Evolutionary conservation across 257 asterid species (phyloP).

Genomic region (Primulina tabacum): DNA sequence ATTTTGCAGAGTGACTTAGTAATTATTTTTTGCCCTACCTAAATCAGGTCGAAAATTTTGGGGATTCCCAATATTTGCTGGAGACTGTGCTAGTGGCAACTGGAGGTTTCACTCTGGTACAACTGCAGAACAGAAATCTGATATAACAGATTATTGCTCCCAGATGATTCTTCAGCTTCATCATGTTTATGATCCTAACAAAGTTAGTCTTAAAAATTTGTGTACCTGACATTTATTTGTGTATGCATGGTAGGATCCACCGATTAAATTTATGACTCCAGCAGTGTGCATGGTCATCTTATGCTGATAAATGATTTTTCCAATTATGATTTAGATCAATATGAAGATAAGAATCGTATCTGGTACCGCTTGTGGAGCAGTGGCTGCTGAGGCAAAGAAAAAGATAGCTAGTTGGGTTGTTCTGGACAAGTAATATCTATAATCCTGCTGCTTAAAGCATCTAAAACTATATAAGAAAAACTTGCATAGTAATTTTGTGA

Average conservation of each 20-base stretch:
- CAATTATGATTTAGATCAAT: slow-evolving; percentile 52
- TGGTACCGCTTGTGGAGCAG: slow-evolving; percentile 71
- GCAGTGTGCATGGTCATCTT: background rate
- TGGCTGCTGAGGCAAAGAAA: slow-evolving; percentile 89
- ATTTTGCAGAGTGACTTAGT: background rate
- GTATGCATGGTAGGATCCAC: background rate
- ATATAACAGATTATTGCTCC: slow-evolving; percentile 81
- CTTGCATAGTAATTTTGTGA: background rate
- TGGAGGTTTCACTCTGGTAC: slow-evolving; percentile 61
- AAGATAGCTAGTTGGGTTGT: slow-evolving; percentile 94
- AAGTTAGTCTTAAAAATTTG: slow-evolving; percentile 40
- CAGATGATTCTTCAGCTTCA: slow-evolving; percentile 99
- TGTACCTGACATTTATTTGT: background rate
- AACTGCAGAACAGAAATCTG: slow-evolving; percentile 67
- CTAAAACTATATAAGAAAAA: background rate
- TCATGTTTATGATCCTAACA: slow-evolving; percentile 89
- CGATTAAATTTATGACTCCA: background rate
- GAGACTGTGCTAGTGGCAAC: slow-evolving; percentile 94
- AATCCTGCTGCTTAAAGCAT: background rate
- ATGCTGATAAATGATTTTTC: slow-evolving; percentile 18
- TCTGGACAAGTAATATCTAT: slow-evolving; percentile 66
- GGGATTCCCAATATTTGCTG: slow-evolving; percentile 96
- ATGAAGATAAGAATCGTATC: slow-evolving; percentile 89
- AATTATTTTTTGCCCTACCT: background rate
- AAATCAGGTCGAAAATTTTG: slow-evolving; percentile 68